Conservation (phyloP, 1,284 basidiomycete genomes). For the Cystobasidiaceae sp. region DNA sequence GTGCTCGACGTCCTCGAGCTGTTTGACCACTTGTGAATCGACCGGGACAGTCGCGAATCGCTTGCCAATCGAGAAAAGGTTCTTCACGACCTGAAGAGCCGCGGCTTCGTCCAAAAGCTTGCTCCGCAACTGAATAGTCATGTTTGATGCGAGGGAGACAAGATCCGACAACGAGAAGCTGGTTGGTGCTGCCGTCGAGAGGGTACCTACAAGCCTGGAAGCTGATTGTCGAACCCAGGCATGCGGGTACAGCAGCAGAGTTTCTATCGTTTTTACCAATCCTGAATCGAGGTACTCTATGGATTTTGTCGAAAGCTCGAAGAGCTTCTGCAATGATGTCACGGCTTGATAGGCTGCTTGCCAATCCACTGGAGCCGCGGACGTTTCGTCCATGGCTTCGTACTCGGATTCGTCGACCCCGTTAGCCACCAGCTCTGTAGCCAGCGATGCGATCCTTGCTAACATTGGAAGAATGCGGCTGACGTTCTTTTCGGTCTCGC, state of each 20-base stretch:
- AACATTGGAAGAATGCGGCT: too few relatives aligned
- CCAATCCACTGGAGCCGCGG: conserved; percentile 58
- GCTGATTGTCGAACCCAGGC: conserved; percentile 86
- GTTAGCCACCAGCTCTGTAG: conserved; percentile 43
- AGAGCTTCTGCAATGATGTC: conserved; percentile 58
- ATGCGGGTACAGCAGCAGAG: conserved; percentile 81
- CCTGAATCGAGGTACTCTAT: conserved; percentile 30
- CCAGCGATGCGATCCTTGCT: too few relatives aligned
- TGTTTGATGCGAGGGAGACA: conserved; percentile 67
- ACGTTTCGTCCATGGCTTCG: conserved; percentile 48
- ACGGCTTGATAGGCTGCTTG: conserved; percentile 78
- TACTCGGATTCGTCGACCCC: conserved; percentile 48
- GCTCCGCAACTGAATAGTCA: conserved; percentile 76
- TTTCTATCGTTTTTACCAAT: conserved; percentile 55
- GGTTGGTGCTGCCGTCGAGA: conserved; percentile 56
- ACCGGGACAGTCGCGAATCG: conserved; percentile 55
- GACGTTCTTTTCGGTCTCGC: too few relatives aligned
- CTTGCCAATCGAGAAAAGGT: conserved; percentile 84
- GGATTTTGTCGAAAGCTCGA: conserved; percentile 50
- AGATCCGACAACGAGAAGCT: conserved; percentile 50
- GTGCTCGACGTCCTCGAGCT: conserved; percentile 37
- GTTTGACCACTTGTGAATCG: background rate
- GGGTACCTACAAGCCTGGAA: conserved; percentile 66
- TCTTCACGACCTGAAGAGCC: conserved; percentile 84
- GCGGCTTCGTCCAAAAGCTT: conserved; percentile 69